These are phyloP conservation scores for Odonthalia washingtoniensis DNA, from an alignment of 31 red algal species.

Conservation along the genomic window DNA sequence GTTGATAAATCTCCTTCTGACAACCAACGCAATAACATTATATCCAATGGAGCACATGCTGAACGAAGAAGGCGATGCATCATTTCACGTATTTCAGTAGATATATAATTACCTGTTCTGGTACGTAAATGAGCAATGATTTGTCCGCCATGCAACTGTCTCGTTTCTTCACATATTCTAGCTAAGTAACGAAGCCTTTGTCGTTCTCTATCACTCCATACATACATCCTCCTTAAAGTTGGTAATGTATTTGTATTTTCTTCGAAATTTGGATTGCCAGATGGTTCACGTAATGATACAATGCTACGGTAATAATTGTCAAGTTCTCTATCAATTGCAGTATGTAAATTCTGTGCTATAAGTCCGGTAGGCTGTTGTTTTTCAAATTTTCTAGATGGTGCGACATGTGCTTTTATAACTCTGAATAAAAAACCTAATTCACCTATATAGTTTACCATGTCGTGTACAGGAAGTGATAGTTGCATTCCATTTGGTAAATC, in stretches of 20 bases:
- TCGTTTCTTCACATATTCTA: slow-evolving; percentile 78
- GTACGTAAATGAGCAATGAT: slow-evolving; percentile 69
- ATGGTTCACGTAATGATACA: slow-evolving; percentile 62
- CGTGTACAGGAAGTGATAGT: slow-evolving; percentile 55
- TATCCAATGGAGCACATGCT: slow-evolving; percentile 70
- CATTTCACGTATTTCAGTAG: slow-evolving; percentile 69
- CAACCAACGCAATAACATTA: slow-evolving; percentile 79
- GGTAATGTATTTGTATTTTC: slow-evolving; percentile 12
- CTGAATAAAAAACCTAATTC: slow-evolving; percentile 84
- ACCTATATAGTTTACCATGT: slow-evolving; percentile 62
- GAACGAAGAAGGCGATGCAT: slow-evolving; percentile 66
- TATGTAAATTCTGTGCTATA: slow-evolving; percentile 73
- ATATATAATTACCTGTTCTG: slow-evolving; percentile 56
- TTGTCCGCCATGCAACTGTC: slow-evolving; percentile 63
- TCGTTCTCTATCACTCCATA: slow-evolving; percentile 74
- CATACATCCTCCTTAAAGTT: slow-evolving; percentile 78
- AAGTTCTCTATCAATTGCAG: slow-evolving; percentile 78
- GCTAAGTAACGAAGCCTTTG: slow-evolving; percentile 86
- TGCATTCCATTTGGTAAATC: slow-evolving; percentile 23
- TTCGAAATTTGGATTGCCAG: slow-evolving; percentile 13
- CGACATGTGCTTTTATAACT: slow-evolving; percentile 53
- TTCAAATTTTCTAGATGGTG: background rate
- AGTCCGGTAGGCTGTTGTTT: slow-evolving; percentile 33
- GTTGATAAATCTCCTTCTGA: slow-evolving; percentile 74
- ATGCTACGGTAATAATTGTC: slow-evolving; percentile 88